These are phyloP conservation scores for Nakaseomyces bracarensis DNA, from an alignment of 1,139 yeast species.

Conservation along the genomic window DNA sequence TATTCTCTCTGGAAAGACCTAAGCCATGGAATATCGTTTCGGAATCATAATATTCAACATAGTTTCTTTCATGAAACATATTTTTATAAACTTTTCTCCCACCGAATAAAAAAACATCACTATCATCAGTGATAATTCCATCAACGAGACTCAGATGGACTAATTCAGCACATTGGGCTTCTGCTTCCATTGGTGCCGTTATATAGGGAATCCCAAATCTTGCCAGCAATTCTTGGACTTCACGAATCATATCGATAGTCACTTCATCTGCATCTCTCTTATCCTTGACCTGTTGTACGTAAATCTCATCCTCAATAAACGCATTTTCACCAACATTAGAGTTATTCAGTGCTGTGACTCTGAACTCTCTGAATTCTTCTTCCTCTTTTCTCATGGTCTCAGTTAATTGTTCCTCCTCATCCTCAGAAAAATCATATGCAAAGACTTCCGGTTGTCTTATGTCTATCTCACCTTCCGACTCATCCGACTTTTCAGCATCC, in stretches of 20 bases:
- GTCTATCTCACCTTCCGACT: constrained; percentile 10
- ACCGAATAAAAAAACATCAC: constrained; percentile 93
- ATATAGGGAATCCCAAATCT: constrained; percentile 90
- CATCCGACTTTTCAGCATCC: constrained; percentile 11
- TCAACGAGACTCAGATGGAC: constrained; percentile 64
- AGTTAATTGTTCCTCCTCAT: constrained; percentile 61
- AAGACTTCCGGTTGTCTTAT: constrained; percentile 24
- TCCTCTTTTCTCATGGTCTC: constrained; percentile 62
- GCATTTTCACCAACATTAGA: constrained; percentile 15
- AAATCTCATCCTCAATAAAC: constrained; percentile 35
- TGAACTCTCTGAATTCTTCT: constrained; percentile 60
- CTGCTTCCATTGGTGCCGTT: constrained; percentile 98
- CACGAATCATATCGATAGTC: constrained; percentile 74
- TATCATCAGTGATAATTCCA: constrained; percentile 94
- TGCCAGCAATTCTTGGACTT: constrained; percentile 78
- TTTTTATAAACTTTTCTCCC: constrained; percentile 80
- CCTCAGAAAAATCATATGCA: constrained; percentile 65
- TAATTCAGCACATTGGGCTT: constrained; percentile 91
- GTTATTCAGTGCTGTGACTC: constrained; percentile 33
- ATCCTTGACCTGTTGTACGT: constrained; percentile 50
- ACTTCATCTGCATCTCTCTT: constrained; percentile 89
- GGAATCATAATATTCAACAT: constrained; percentile 74
- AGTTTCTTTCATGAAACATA: constrained; percentile 89
- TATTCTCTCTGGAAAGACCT: constrained; percentile 52
- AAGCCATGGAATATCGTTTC: constrained; percentile 53